Base-by-base conservation (phyloP, 768 basidiomycete genomes). In the Amyloporia xantha region DNA sequence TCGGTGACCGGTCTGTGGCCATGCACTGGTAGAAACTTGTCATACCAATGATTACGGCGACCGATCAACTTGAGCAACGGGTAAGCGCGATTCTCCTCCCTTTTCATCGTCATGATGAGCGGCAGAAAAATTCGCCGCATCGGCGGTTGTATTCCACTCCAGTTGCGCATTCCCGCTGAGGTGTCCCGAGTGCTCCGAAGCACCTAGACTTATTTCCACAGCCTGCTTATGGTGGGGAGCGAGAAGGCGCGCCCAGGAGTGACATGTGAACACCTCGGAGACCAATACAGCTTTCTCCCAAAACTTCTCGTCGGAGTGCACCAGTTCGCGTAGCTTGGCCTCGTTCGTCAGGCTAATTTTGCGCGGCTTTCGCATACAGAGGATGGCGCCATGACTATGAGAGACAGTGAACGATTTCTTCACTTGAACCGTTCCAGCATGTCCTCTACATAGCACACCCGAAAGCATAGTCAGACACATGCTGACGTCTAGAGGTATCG, bases 201-300 rank as follows among this genome's bases (percentile, higher is more conserved):
- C 47, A 12, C 41, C 47, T 7, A 48, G 20, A 13, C 27, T 41
- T 21, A 48, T 21, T 20, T 48, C 25, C 15, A 48, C 28, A n/a
- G 23, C 21, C 12, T 24, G 37, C 15, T 28, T 30, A 15, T 48
- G 47, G 10, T 40, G 25, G 5, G 47, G 47, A n/a, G 39, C 47
- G 40, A 48, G 47, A 12, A 48, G 47, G 12, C 47, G 47, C 2
- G 38, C 47, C 12, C 41, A 48, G 3, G 47, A 48, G 15, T 19
- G 38, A 24, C 47, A 48, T 13, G 9, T 20, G 47, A 41, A 48
- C 12, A 41, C 11, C 39, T 48, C 47, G 38, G 36, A 40, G 15
- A 48, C 39, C 5, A 48, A 7, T 21, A 48, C 24, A 13, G 27
- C 19, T 24, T 30, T 27, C 5, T 48, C 37, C 20, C 15, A 27